Base-by-base conservation (phyloP, 192 early-diverging fungal species). In the Backusella parvicylindrica region DNA sequence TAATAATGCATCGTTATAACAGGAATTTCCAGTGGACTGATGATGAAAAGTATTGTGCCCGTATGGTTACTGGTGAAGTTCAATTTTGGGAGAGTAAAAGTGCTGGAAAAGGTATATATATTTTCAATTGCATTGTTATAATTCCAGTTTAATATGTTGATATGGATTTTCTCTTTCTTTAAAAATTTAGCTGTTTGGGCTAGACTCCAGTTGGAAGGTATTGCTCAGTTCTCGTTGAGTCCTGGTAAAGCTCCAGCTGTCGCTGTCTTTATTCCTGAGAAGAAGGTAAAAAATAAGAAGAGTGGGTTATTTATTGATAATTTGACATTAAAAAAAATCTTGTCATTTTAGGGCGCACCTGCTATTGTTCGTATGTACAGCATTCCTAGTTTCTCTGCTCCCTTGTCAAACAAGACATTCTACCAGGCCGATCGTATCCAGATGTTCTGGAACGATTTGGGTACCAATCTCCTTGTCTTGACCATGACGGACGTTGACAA, bases 401-500 rank as follows among this genome's bases (percentile, higher is more conserved):
- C 93, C 7, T 79, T 95, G 75, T 89, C 93, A 28, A 91, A 92
- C 82, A 97, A 97, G 85, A 94, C 95, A n/a, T 96, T 99, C 78
- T 98, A 89, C 86, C 94, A 95, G 79, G 96, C 96, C 6, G 98
- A 99, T 76, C 92, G 89, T 56, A 91, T 96, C 40, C 89, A 94
- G 74, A 94, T 98, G 83, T 86, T 92, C 80, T 99, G 98, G 98
- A 98, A 98, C 84, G 83, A 85, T 50, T 86, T 94, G 13, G 95
- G 94, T 33, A 96, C 95, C 50, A 91, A 91, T 77, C 81, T 99
- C 32, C 87, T 98, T 70, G 92, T 98, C 35, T 89, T 97, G 80
- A 95, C 97, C 6, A 92, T 93, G 31, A 98, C 98, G 36, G 98
- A 99, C 38, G 93, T 98, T 41, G 97, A 98, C 82, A 95, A 91